Conservation (phyloP, 106 monocot species). For the Alisma plantagoaquatica region DNA sequence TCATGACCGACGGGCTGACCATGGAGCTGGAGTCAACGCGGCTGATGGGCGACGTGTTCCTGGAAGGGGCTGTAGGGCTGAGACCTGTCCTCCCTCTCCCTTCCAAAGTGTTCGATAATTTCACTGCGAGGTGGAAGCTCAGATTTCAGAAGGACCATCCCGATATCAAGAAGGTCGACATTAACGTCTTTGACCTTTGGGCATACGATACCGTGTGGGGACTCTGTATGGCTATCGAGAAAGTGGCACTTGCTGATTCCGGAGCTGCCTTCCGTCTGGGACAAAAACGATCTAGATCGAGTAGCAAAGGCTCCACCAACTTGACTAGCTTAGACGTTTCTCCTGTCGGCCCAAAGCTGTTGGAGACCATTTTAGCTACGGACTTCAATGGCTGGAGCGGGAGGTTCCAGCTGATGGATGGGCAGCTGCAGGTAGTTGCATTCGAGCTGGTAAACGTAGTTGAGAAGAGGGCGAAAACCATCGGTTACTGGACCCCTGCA, state of each 20-base stretch:
- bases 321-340: not conserved
- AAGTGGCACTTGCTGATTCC: not conserved
- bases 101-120: not conserved
- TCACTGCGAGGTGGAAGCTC: constrained; percentile 3
- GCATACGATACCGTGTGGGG: constrained; percentile 10
- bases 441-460: constrained; percentile 9
- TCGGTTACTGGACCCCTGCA: constrained; percentile 10
- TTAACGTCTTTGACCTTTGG: constrained; percentile 1
- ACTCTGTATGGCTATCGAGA: constrained; percentile 10
- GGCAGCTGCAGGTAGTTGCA: constrained; percentile 4
- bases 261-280: not conserved
- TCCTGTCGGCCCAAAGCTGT: not conserved
- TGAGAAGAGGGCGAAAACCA: not conserved
- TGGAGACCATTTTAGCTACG: not conserved
- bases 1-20: constrained; percentile 1
- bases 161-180: not conserved
- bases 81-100: not conserved
- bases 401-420: constrained; percentile 5
- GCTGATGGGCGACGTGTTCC: not conserved
- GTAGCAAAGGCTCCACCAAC: not conserved
- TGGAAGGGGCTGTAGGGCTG: constrained; percentile 15
- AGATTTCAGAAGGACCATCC: constrained; percentile 1
- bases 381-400: constrained; percentile 6
- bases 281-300: not conserved
- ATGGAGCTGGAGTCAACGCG: not conserved